A percentile compares a stretch with the other conserved stretches of the same genome.
phyloP scores from a whole-genome alignment of 176 grass and related monocot species.

The Zizania latifolia region DNA sequence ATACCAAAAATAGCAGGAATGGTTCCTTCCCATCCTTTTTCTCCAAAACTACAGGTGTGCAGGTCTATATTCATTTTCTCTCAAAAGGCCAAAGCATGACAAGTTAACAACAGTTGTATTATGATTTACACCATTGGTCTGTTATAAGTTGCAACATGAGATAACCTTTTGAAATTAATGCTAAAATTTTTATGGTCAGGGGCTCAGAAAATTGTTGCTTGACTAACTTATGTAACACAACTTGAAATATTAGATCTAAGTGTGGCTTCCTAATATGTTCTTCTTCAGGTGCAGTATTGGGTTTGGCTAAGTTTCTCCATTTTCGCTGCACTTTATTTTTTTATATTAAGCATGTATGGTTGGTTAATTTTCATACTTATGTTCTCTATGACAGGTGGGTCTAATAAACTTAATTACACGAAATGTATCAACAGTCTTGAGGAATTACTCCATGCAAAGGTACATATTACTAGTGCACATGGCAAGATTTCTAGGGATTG shows the following conservation, averaged over 20 bases:
- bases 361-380: neutral
- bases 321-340: neutral
- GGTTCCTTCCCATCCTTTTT: neutral
- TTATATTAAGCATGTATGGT: neutral
- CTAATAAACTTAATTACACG: constrained; percentile 61
- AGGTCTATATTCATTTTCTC: neutral
- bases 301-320: constrained; percentile 10
- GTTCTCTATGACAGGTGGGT: constrained; percentile 53
- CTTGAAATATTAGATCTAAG: neutral
- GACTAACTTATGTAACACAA: neutral
- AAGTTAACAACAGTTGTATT: neutral
- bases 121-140: neutral
- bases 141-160: neutral
- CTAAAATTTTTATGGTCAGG: neutral
- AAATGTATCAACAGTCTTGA: constrained; percentile 98
- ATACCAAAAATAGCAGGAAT: neutral
- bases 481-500: constrained; percentile 4
- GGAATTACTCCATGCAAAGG: constrained; percentile 84
- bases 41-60: neutral
- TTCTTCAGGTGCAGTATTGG: neutral
- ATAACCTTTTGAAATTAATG: neutral
- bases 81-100: neutral
- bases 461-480: constrained; percentile 20
- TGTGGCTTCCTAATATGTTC: constrained; percentile 4
- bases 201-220: neutral